phyloP scores from a whole-genome alignment of 163 green algal species.

The Scenedesmus sp. region DNA sequence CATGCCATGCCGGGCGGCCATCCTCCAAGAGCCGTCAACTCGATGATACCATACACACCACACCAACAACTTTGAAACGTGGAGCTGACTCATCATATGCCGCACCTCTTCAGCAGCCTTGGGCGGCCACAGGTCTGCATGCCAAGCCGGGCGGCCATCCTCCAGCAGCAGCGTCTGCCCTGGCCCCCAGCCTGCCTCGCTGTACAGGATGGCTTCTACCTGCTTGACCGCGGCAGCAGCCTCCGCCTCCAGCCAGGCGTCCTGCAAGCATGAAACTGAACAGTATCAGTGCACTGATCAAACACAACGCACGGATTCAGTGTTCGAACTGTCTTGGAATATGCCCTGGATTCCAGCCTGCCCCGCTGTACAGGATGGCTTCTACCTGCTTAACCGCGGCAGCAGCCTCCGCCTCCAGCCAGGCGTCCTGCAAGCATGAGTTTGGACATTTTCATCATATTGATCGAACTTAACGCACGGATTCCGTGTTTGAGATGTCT shows the following conservation, averaged over 20 bases:
- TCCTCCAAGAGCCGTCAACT: background rate
- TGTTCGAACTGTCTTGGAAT: too few species aligned
- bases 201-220: constrained; percentile 47
- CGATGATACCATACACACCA: background rate
- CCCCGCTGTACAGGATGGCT: constrained; percentile 9
- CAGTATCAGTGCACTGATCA: background rate
- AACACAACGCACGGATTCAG: too few species aligned
- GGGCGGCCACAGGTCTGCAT: constrained; percentile 42
- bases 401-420: constrained; percentile 40
- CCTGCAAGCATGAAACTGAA: constrained; percentile 2
- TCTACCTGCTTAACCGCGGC: constrained; percentile 27
- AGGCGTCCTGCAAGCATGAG: constrained; percentile 19
- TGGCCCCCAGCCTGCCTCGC: constrained; percentile 7
- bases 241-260: constrained; percentile 51
- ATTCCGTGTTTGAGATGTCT: too few species aligned
- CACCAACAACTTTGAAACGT: background rate
- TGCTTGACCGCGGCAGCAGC: constrained; percentile 2
- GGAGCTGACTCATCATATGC: background rate
- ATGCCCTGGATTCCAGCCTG: background rate
- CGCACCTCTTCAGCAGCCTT: constrained; percentile 39
- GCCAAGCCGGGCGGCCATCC: constrained; percentile 40
- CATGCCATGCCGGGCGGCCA: constrained; percentile 36
- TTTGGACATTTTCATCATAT: too few species aligned
- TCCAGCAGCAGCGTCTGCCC: constrained; percentile 26
- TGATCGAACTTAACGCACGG: too few species aligned